Base-by-base conservation (phyloP, 140 eudicot species). In the Flaveria floridana region DNA sequence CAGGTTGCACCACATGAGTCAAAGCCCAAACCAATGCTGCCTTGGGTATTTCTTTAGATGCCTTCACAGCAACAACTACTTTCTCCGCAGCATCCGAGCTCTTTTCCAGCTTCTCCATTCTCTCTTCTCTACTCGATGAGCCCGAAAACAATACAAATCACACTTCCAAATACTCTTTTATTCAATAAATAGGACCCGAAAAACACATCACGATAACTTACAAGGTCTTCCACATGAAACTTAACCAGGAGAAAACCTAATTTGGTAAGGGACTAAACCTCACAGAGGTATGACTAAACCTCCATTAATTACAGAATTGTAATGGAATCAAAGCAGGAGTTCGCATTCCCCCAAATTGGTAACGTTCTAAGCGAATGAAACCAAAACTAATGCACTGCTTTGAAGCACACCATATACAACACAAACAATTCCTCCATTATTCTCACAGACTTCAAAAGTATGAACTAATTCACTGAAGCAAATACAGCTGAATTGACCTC, bases 1-100 rank as follows among this genome's bases (percentile, higher is more conserved):
- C 97, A 74, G 98, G 98, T 71, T 93, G 97, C 70, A 93, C 96
- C 68, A 93, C 98, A 86, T 90, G 98, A 84, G 87, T 93, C 83
- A 93, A 84, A 61, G 98, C 96, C 98, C 98, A 93, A 19, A 90
- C 86, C 68, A 93, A 79, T 58, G 97, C 98, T 39, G 91, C 82
- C 56, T 88, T 93, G 18, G 98, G 97, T 16, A 93, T 87, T 47
- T 93, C 98, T 74, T 88, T 90, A 23, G 98, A 82, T 12, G 96
- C 97, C 71, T 88, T 93, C 16, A 90, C 98, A 5, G 96, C 98
- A 41, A 93, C 98, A 39, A 93, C 86, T 3, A 93, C 87, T 65
- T 88, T 90, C 86, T 84, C 96, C 19, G 89, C 87, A 52, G 70
- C 75, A 76, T 84, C 89, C n/a, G 73, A 82, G 3, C 85, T 83